Base-by-base conservation (phyloP, 2,329 filamentous ascomycete species). In the Tolypocladium tropicale region DNA sequence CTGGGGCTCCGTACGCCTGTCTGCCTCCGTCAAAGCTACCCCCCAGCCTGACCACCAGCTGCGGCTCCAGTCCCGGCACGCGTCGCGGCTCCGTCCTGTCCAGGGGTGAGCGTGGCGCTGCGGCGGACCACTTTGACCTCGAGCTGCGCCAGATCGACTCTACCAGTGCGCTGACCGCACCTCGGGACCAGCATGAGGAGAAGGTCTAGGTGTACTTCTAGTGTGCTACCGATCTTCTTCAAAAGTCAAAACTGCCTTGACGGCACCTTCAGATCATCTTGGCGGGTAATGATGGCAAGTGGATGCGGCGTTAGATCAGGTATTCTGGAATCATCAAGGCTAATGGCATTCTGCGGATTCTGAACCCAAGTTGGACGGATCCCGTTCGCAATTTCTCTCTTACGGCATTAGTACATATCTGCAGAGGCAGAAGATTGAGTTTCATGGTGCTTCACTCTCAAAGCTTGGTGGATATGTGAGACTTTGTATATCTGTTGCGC, bases 81-180 rank as follows among this genome's bases (percentile, higher is more conserved):
- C 16, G 56, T 21, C 56, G 56, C 33, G 33, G 52, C 9, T 33
- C 34, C 9, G 5, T 52, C 34, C 21, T 51, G 33, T 33, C 53
- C 43, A 39, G 28, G 23, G 14, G 18, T 2, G 21, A 39, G 49
- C 16, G 37, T 33, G 25, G 12, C 14, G 6, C 61, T 64, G 12
- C 56, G 55, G 56, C 62, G 36, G 64, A 70, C 48, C 60, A 62
- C 4, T 58, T 63, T 3, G 69, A 69, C 18, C 37, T 71, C 1
- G 73, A 74, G 60, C 60, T 74, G 16, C 62, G 62, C 2, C 63
- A 64, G 25, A 65, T 69, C 3, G 63, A 66, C 52, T 61, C 67
- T 21, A 61, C 63, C 5, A 53, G 56, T 32, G 61, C 50, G 11
- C 12, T 58, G 12, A 36, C 54, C 3, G 54, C 57, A 28, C 61